These are phyloP conservation scores for Ceratocystis albifundus DNA, from an alignment of 2,329 filamentous ascomycete species.

Conservation along the genomic window DNA sequence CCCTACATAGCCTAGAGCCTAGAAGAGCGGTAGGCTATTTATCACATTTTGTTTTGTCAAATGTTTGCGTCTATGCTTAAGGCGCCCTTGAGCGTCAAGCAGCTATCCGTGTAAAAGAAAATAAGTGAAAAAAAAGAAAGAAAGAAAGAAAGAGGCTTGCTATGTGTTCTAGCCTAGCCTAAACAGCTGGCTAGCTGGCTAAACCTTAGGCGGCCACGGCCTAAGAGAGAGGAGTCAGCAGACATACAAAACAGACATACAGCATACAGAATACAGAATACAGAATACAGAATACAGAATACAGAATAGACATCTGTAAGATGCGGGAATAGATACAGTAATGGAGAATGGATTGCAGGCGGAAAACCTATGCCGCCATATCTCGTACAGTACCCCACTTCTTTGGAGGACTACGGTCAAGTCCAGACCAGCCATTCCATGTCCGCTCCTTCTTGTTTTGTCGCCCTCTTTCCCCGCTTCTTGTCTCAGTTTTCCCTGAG, in stretches of 20 bases:
- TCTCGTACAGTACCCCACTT: constrained; percentile 1
- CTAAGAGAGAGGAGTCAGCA: background rate
- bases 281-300: background rate
- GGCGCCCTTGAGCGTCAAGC: background rate
- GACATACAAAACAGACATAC: background rate
- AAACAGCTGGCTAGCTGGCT: no score
- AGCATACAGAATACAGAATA: background rate
- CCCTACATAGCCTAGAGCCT: background rate
- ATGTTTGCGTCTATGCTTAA: background rate
- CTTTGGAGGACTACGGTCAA: background rate
- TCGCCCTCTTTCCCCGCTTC: constrained; percentile 1
- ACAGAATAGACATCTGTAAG: background rate
- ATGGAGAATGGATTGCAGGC: background rate
- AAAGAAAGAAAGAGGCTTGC: background rate
- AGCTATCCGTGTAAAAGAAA: background rate
- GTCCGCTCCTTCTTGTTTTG: background rate
- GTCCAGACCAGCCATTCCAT: background rate
- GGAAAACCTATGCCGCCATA: background rate
- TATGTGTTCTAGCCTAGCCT: no score
- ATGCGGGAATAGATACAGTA: background rate
- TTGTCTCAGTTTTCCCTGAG: background rate
- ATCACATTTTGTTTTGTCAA: background rate
- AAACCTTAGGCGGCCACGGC: no score
- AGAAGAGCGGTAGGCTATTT: background rate
- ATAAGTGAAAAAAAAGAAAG: background rate